phyloP scores from a whole-genome alignment of 768 basidiomycete species.

The Russula sp. region DNA sequence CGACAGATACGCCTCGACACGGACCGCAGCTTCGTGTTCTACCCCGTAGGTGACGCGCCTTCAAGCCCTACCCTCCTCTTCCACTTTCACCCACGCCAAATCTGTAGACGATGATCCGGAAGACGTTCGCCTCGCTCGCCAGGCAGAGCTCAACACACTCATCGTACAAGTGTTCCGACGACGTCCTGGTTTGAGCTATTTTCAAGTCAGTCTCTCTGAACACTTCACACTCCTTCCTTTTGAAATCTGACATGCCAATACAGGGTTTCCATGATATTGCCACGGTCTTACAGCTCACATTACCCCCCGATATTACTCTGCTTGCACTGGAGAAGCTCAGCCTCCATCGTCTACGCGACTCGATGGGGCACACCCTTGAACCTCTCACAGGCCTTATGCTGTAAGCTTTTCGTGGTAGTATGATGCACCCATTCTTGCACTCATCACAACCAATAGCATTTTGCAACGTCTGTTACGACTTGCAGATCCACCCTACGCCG shows the following conservation, averaged over 20 bases:
- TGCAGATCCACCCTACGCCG: slow-evolving; percentile 62
- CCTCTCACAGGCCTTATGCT: slow-evolving; percentile 77
- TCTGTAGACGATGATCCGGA: slow-evolving; percentile 20
- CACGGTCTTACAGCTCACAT: slow-evolving; percentile 71
- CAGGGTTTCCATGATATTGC: slow-evolving; percentile 93
- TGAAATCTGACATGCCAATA: neutral
- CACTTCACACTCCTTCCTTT: neutral
- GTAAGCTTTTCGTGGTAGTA: slow-evolving; percentile 40
- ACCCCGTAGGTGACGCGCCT: slow-evolving; percentile 57
- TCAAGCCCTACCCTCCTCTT: slow-evolving; percentile 3
- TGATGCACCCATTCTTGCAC: slow-evolving; percentile 46
- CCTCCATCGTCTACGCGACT: slow-evolving; percentile 72
- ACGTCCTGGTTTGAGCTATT: slow-evolving; percentile 70
- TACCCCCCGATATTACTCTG: slow-evolving; percentile 53
- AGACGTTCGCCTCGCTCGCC: slow-evolving; percentile 45
- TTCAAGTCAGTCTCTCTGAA: slow-evolving; percentile 46
- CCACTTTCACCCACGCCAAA: neutral
- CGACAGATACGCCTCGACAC: slow-evolving; percentile 85
- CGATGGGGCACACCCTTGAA: slow-evolving; percentile 80
- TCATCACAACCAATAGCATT: slow-evolving; percentile 39
- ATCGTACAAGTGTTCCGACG: slow-evolving; percentile 70
- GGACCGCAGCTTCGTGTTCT: slow-evolving; percentile 87
- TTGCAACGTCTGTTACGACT: slow-evolving; percentile 65
- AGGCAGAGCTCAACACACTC: slow-evolving; percentile 60
- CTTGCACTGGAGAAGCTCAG: slow-evolving; percentile 64